Percentiles rank a stretch among this genome's conserved stretches.
phyloP scores from a whole-genome alignment of 805 yeast genomes.

The Lipomyces yamanashiensis region DNA sequence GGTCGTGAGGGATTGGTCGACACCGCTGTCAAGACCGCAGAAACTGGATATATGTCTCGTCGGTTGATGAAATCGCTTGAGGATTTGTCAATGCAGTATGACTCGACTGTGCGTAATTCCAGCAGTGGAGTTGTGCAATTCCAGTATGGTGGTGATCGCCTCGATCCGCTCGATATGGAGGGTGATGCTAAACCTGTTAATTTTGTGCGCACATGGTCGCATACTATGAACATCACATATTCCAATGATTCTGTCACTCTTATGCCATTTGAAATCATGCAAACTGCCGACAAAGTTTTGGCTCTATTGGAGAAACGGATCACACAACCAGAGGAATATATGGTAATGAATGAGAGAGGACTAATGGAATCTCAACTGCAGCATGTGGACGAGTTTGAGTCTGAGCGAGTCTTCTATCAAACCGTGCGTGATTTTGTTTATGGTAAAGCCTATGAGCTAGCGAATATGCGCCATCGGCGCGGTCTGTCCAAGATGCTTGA shows the following conservation, averaged over 20 bases:
- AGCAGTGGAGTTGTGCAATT: conserved; percentile 96
- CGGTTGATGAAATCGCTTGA: conserved; percentile 97
- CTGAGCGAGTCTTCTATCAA: conserved; percentile 81
- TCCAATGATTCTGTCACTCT: conserved; percentile 59
- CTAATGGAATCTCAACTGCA: conserved; percentile 45
- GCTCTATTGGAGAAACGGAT: conserved; percentile 64
- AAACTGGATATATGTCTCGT: conserved; percentile 98
- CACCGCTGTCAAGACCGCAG: conserved; percentile 99
- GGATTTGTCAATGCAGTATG: conserved; percentile 92
- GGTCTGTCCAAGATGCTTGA: conserved; percentile 55
- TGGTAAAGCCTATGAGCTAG: conserved; percentile 62
- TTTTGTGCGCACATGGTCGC: conserved; percentile 93
- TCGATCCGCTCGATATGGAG: conserved; percentile 98
- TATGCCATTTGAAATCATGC: conserved; percentile 70
- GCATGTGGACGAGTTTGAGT: conserved; percentile 81
- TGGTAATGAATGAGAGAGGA: conserved; percentile 41
- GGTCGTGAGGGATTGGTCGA: conserved; percentile 99
- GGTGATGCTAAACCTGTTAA: conserved; percentile 98
- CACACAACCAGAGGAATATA: conserved; percentile 62
- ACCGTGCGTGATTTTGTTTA: conserved; percentile 70
- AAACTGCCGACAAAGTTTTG: conserved; percentile 60
- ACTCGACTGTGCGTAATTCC: conserved; percentile 92
- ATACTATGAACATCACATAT: conserved; percentile 74
- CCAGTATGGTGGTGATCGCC: conserved; percentile 97
- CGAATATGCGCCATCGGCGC: conserved; percentile 58